phyloP scores from a whole-genome alignment of 176 grass and related monocot species.

The Canna indica region DNA sequence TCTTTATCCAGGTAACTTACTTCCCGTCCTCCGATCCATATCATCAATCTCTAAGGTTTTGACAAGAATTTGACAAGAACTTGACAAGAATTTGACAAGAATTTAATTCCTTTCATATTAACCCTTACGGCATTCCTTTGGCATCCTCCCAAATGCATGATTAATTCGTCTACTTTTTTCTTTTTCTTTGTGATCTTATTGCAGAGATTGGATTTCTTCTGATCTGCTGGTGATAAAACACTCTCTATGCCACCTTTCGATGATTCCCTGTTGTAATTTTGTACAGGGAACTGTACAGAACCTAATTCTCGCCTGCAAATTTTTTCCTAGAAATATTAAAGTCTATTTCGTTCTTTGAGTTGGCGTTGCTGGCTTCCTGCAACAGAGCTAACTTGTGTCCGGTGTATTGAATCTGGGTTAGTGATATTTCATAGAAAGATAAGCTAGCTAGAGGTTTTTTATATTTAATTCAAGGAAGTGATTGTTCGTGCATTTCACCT shows the following conservation, averaged over 20 bases:
- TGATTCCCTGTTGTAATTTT: not conserved
- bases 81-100: too few species aligned
- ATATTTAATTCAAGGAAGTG: not conserved
- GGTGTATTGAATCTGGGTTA: not conserved
- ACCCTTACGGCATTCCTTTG: too few species aligned
- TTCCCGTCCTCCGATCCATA: too few species aligned
- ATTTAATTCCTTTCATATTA: too few species aligned
- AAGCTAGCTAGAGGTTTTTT: too few species aligned
- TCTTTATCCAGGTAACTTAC: too few species aligned
- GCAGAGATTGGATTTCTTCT: not conserved
- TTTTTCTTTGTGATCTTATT: not conserved
- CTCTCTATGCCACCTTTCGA: not conserved
- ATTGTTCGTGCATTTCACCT: not conserved
- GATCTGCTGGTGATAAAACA: not conserved
- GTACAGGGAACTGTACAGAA: constrained; percentile 8
- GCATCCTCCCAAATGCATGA: too few species aligned
- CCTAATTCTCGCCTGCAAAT: not conserved
- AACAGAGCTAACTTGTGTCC: not conserved
- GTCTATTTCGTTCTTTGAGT: not conserved
- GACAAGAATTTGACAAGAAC: too few species aligned
- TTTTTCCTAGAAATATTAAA: not conserved
- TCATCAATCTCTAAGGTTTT: too few species aligned
- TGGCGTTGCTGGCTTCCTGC: constrained; percentile 6
- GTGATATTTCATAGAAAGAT: not conserved
- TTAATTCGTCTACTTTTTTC: too few species aligned